Percentiles rank a stretch among this genome's conserved stretches.
phyloP scores from a whole-genome alignment of 495 filamentous ascomycete species.

The Cercophora sp. region DNA sequence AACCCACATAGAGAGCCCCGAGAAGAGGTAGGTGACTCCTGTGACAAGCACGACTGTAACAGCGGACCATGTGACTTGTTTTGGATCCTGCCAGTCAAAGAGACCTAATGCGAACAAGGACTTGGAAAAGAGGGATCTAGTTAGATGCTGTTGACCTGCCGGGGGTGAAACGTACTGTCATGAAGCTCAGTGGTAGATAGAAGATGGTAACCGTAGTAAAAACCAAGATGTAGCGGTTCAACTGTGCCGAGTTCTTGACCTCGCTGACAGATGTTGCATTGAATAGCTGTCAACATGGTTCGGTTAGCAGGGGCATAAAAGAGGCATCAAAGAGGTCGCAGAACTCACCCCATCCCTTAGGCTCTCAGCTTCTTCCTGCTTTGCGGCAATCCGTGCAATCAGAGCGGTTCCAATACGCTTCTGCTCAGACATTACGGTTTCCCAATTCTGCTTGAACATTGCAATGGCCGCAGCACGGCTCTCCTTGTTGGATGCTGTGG shows the following conservation, averaged over 20 bases:
- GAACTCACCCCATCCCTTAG: slow-evolving; percentile 3
- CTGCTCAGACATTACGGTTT: not conserved
- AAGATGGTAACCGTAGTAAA: slow-evolving; percentile 2
- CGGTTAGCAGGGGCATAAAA: no score
- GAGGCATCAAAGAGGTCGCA: no score
- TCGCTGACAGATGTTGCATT: slow-evolving; percentile 7
- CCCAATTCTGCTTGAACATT: slow-evolving; percentile 1
- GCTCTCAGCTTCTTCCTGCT: not conserved
- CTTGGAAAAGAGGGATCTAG: no score
- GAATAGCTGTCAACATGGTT: not conserved
- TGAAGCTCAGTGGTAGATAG: slow-evolving; percentile 2
- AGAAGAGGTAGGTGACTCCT: not conserved
- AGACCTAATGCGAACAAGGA: not conserved
- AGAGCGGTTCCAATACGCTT: not conserved
- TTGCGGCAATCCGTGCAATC: not conserved
- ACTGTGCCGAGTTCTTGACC: not conserved
- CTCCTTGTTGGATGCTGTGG: not conserved
- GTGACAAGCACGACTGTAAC: not conserved
- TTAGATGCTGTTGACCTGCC: not conserved
- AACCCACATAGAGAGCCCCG: not conserved
- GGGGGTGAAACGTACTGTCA: not conserved
- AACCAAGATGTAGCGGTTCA: slow-evolving; percentile 5
- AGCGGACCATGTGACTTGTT: not conserved
- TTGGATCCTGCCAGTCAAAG: slow-evolving; percentile 3
- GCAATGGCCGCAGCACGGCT: not conserved